Evolutionary conservation across 2,329 filamentous ascomycete genomes (phyloP).

Genomic region (Aspergillus sp.): DNA sequence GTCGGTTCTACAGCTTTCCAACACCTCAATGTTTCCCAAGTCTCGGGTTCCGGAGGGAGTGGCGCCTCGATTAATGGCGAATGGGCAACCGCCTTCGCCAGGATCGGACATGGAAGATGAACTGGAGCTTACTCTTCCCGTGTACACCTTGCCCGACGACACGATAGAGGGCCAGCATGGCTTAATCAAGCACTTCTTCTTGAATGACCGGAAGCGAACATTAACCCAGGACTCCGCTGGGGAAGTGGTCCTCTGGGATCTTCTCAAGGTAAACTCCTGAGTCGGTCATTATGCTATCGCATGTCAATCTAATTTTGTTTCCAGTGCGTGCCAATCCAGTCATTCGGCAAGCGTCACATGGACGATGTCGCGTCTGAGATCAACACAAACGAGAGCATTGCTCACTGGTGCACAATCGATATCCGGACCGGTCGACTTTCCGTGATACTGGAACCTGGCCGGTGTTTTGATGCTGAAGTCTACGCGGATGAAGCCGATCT

Average conservation of each 20-base stretch:
- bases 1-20: constrained; percentile 78
- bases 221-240: constrained; percentile 92
- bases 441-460: constrained; percentile 88
- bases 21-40: constrained; percentile 73
- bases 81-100: constrained; percentile 55
- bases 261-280: constrained; percentile 66
- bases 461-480: constrained; percentile 95
- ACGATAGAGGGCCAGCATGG: constrained; percentile 95
- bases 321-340: constrained; percentile 80
- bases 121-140: constrained; percentile 56
- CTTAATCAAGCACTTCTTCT: constrained; percentile 84
- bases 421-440: constrained; percentile 89
- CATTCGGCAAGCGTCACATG: constrained; percentile 91
- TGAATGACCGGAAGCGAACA: constrained; percentile 87
- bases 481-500: constrained; percentile 87
- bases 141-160: constrained; percentile 69
- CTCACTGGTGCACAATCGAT: constrained; percentile 95
- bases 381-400: constrained; percentile 84
- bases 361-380: constrained; percentile 87
- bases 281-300: not conserved
- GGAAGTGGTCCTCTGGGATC: constrained; percentile 92
- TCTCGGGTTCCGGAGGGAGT: constrained; percentile 56
- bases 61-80: constrained; percentile 50
- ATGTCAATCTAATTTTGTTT: constrained; percentile 15
- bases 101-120: constrained; percentile 55